Evolutionary conservation across 129 eudicot species (phyloP), one percentile per base, ranked within the genome.

Genomic region (Chrysanthemum makinoi): DNA sequence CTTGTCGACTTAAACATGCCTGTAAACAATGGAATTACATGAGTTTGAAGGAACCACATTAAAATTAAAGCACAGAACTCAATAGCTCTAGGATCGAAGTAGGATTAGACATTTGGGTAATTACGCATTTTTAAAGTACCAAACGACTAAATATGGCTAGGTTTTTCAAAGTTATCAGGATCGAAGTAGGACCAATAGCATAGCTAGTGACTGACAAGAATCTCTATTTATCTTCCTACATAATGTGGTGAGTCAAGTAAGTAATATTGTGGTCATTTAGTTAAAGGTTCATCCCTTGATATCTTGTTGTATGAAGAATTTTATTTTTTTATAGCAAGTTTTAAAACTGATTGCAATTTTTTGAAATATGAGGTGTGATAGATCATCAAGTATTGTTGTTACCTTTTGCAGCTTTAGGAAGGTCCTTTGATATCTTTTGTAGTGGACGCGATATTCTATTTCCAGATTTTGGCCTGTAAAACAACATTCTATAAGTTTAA

Each of bases 1-100:
- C 88, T 83, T 56, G 84, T 14, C 70, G 96, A 80, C 74, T 85
- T 85, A 69, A 60, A 79, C 76, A 80, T 59, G 55, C 88, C 91
- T 86, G 95, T 60, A 73, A 77, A 18, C 9, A 78, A 52, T 59
- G 54, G 54, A 47, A 73, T 13, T 49, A 73, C 53, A 16, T 22
- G 26, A 62, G 55, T 22, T 65, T 69, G 57, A 67, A 13, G 44
- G 61, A 66, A 26, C 17, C 10, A 10, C 18, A 56, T 2, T 30
- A 69, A 33, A 54, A 17, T 17, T 22, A 12, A 57, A n/a, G 15
- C 26, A 75, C 52, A 75, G 4, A 15, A 30, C 50, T 39, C 46
- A 39, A 39, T 7, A 48, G 18, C 4, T 60, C 12, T 62, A 24
- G 66, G 44, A 28, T 62, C 18, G 16, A 22, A 28, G 65, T 61